Base-by-base conservation (phyloP, 2,329 filamentous ascomycete species). In the Hypocreales sp. region DNA sequence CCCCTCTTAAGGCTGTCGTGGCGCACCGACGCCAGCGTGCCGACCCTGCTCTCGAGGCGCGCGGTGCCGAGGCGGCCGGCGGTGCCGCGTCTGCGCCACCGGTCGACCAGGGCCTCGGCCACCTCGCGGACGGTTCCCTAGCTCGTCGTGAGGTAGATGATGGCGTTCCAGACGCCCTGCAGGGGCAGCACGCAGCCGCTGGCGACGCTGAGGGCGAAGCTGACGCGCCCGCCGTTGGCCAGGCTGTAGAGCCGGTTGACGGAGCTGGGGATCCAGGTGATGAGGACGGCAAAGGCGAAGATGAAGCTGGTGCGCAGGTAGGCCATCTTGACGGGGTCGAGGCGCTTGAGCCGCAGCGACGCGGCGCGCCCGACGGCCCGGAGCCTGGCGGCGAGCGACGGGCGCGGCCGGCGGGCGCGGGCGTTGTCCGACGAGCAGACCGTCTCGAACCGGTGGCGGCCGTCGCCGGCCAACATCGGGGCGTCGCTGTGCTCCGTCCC, bases 151-250 rank as follows among this genome's bases (percentile, higher is more conserved):
- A 79, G 67, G 48, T 82, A 87, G 27, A 87, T 81, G 26, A 80
- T 51, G 19, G 74, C 67, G 42, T 87, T 87, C 79, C 79, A 86
- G 26, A 83, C 69, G 1, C 81, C 80, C 46, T 87, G 81, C 0
- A 83, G 58, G 0, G 80, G 79, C 4, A 87, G 57, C 0, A 86
- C 79, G 9, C 79, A 61, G 3, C 74, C 73, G 15, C 76, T 75
- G 1, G 70, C 66, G 20, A 81, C 62, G 42, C 78, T 78, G 22
- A 86, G 61, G 3, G 59, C 61, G 42, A 74, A 86, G 39, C 59
- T 66, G 31, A 64, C 55, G 15, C 54, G 41, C 8, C 58, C 43
- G 5, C 41, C 24, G 33, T 70, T 55, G 3, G 69, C 54, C 22
- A 83, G 57, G 29, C 70, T 68, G 46, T 82, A 79, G 5, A 84